phyloP scores from a whole-genome alignment of 2,329 filamentous ascomycete genomes.

The Leptographium galeiforme region DNA sequence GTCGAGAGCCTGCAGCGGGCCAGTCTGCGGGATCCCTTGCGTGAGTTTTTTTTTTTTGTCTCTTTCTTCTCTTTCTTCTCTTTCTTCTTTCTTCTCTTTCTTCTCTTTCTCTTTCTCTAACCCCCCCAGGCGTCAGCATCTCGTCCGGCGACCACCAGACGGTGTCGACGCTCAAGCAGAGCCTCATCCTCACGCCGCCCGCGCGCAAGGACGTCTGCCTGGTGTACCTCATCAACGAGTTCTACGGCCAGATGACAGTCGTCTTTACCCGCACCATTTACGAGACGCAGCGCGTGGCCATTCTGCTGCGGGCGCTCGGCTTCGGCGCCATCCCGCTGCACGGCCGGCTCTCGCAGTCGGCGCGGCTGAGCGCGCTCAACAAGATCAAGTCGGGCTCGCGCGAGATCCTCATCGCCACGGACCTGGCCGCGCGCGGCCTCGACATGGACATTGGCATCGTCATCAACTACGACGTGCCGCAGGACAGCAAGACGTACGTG shows the following conservation, averaged over 20 bases:
- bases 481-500: conserved; percentile 81
- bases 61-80: background rate
- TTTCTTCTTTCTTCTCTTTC: background rate
- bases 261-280: conserved; percentile 87
- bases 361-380: conserved; percentile 73
- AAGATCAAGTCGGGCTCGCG: conserved; percentile 77
- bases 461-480: conserved; percentile 72
- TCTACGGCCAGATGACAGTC: conserved; percentile 73
- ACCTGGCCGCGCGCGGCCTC: conserved; percentile 84
- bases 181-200: conserved; percentile 75
- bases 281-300: conserved; percentile 75
- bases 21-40: conserved; percentile 52
- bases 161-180: conserved; percentile 75
- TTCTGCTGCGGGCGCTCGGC: conserved; percentile 70
- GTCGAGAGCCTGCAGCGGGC: conserved; percentile 87
- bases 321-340: conserved; percentile 88
- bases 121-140: conserved; percentile 56
- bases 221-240: conserved; percentile 74
- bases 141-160: conserved; percentile 79
- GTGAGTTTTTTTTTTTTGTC: background rate
- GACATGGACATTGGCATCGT: conserved; percentile 88
- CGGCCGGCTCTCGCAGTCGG: conserved; percentile 78
- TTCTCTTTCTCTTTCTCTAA: background rate
- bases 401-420: conserved; percentile 81
- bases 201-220: conserved; percentile 84